Evolutionary conservation across 2,329 filamentous ascomycete genomes (phyloP).

Genomic region (Neurospora sp.): DNA sequence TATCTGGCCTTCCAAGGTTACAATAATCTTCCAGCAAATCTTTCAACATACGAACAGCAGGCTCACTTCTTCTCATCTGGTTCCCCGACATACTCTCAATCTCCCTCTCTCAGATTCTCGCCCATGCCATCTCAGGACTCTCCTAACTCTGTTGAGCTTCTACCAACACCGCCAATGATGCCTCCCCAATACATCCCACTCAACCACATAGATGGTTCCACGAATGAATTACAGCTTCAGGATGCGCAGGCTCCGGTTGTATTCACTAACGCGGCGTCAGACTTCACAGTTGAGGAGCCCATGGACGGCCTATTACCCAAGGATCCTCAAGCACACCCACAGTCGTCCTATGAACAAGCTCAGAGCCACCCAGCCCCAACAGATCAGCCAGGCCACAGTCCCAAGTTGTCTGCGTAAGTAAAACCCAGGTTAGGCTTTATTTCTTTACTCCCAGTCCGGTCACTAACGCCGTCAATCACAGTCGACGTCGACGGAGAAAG

Average conservation of each 20-base stretch:
- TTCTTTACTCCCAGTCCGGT: neutral
- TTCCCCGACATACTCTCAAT: neutral
- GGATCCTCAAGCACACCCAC: neutral
- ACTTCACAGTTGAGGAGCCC: neutral
- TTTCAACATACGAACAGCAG: neutral
- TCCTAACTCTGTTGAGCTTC: neutral
- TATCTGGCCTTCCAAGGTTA: neutral
- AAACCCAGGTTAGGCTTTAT: neutral
- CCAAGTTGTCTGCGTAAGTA: neutral
- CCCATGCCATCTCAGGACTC: neutral
- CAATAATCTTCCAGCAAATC: neutral
- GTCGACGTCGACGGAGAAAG: neutral
- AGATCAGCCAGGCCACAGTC: neutral
- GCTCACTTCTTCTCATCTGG: neutral
- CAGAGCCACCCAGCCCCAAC: neutral
- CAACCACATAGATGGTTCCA: neutral
- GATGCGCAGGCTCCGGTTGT: neutral
- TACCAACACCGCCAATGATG: neutral
- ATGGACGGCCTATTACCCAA: neutral
- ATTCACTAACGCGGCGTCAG: neutral
- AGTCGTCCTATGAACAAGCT: neutral
- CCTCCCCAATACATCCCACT: neutral
- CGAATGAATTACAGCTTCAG: neutral
- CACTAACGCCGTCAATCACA: neutral
- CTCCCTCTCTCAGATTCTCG: neutral